Conservation (phyloP, 208 protist species). For the Trypanosoma cruzi region DNA sequence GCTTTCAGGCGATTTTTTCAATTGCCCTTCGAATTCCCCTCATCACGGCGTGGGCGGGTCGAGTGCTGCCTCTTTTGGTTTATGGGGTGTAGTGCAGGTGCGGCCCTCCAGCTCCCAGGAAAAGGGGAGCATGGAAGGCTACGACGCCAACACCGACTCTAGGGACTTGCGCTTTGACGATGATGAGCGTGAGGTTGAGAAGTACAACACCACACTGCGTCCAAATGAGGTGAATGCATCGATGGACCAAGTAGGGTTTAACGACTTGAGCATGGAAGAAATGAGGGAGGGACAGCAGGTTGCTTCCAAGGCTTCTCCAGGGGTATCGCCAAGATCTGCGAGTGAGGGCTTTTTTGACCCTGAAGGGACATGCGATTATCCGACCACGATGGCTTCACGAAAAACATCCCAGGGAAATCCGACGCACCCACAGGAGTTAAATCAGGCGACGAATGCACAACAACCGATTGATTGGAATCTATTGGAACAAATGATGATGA, state of each 20-base stretch:
- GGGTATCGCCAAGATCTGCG: too few species aligned
- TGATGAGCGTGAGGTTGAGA: constrained; percentile 14
- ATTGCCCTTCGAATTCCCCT: not conserved
- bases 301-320: too few species aligned
- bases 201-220: constrained; percentile 17
- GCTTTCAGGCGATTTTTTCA: not conserved
- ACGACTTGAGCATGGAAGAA: not conserved
- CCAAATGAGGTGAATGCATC: constrained; percentile 20
- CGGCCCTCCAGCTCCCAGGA: not conserved
- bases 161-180: not conserved
- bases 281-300: not conserved
- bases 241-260: not conserved
- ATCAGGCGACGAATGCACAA: not conserved
- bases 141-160: not conserved
- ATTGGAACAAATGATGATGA: constrained; percentile 30
- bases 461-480: constrained; percentile 13
- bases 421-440: not conserved
- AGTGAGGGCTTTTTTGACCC: too few species aligned
- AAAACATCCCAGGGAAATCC: not conserved
- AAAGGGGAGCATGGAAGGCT: not conserved
- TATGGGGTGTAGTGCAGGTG: not conserved
- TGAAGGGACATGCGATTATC: too few species aligned
- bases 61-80: not conserved
- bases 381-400: not conserved
- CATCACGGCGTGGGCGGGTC: not conserved